Base-by-base conservation (phyloP, 306 rosid species). In the Lotus japonicus region DNA sequence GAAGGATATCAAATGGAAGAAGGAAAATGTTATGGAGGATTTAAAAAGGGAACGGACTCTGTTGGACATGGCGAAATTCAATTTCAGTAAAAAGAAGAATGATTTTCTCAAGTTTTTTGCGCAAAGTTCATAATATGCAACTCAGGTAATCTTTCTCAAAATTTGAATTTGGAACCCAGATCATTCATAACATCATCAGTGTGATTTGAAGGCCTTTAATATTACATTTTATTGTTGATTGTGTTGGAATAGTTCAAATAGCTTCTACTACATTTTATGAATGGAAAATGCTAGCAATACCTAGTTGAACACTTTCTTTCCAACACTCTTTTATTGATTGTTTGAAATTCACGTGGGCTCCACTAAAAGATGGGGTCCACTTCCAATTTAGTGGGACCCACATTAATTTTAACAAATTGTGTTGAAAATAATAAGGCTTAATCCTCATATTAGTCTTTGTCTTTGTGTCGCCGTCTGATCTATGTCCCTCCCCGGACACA, bases 51-150 rank as follows among this genome's bases (percentile, higher is more conserved):
- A 85, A 70, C 79, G 51, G 49, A 54, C 75, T 10, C 28, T 86
- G 52, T 79, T 82, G 85, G 92, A 94, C 45, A 26, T 43, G 54
- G 82, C 85, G 2, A 94, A 84, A 80, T 36, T 64, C 74, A 76
- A 78, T 67, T 94, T 90, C 63, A 80, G 72, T 5, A 79, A 58
- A 73, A 90, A 84, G 84, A 90, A 81, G 84, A 74, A 59, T 18
- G 97, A 94, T 77, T 88, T 84, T 78, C 78, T 94, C 2, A 82
- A 72, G 81, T 85, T 71, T 83, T 86, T 94, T 63, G 84, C 89
- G 6, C 82, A 84, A 64, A 85, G 90, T 68, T 88, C 96, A 42
- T 77, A 95, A 5, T 64, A 75, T 39, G 92, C 87, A 67, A 75
- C 97, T 52, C 92, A 87, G 97, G 99, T 94, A 71, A 77, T 82